Conservation (phyloP, 179 eudicot species). For the Silene coronaria region DNA sequence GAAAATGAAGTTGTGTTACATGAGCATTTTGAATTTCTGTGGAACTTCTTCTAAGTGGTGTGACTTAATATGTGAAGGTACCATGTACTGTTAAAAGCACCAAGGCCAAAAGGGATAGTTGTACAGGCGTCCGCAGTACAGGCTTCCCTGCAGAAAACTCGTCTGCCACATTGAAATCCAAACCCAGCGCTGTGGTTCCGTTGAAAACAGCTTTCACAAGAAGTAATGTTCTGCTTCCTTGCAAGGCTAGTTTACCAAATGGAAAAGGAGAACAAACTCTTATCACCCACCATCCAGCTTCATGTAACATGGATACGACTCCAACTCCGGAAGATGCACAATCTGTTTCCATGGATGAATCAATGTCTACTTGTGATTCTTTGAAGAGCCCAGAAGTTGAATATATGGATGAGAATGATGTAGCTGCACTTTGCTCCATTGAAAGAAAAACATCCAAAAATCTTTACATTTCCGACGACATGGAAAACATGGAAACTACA, state of each 20-base stretch:
- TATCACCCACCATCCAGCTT: conserved; percentile 22
- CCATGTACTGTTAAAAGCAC: conserved; percentile 42
- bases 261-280: conserved; percentile 8
- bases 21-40: background rate
- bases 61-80: conserved; percentile 35
- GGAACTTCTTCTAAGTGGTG: background rate
- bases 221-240: conserved; percentile 25
- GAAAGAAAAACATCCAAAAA: conserved; percentile 54
- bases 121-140: conserved; percentile 24
- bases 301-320: conserved; percentile 43
- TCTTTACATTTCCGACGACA: conserved; percentile 54
- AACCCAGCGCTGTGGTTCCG: conserved; percentile 33
- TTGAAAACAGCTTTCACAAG: conserved; percentile 30
- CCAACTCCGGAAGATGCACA: conserved; percentile 46
- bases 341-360: conserved; percentile 73
- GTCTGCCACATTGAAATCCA: conserved; percentile 31
- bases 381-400: conserved; percentile 88
- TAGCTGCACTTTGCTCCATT: conserved; percentile 48
- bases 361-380: conserved; percentile 78
- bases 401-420: conserved; percentile 59
- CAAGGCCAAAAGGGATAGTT: conserved; percentile 51
- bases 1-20: no score
- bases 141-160: conserved; percentile 32
- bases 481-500: conserved; percentile 32
- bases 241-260: conserved; percentile 23